Evolutionary conservation across 805 yeast genomes (phyloP), one percentile per base, ranked within the genome.

Genomic region (Ogataea salicorniae): DNA sequence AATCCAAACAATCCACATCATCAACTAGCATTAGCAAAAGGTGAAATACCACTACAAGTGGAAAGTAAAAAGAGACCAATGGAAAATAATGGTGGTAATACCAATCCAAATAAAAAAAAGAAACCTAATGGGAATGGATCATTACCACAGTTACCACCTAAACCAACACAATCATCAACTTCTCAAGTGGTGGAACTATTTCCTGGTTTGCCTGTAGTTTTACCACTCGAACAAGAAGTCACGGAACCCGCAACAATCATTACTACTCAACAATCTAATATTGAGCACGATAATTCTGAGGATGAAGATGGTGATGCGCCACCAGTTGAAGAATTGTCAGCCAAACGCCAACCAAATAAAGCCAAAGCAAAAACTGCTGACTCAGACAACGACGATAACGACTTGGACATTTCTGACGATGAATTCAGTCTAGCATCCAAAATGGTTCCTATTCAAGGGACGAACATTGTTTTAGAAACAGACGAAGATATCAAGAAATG

Each of bases 401-500:
- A 43, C 14, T 8, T 29, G 4, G 51, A 48, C 18, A 18, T 47
- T 3, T 43, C 53, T 2, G 56, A 49, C 31, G 55, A 50, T 13
- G 57, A 48, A 22, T 26, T 41, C 8, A 41, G 31, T 14, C 9
- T 37, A 1, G 39, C 34, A 5, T 23, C 55, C 13, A 47, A 52
- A 34, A 2, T 43, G 15, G 43, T 57, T 15, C 56, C 63, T 1
- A 79, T 84, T 13, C 81, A 72, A 26, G 92, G 92, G 0, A 84
- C 92, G 0, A 71, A 74, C 34, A 84, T 86, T 34, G 69, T 79
- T 0, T 64, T 91, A 4, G 75, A 78, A 44, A 77, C 96, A 0
- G 88, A 87, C 3, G 91, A 84, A 53, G 97, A 94, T 55, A 83
- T 90, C 7, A 77, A 76, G 33, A 77, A 79, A 50, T 92, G 99